Evolutionary conservation across 2,329 filamentous ascomycete species (phyloP), one percentile per base, ranked within the genome.

Genomic region (Spiromastix sp.): DNA sequence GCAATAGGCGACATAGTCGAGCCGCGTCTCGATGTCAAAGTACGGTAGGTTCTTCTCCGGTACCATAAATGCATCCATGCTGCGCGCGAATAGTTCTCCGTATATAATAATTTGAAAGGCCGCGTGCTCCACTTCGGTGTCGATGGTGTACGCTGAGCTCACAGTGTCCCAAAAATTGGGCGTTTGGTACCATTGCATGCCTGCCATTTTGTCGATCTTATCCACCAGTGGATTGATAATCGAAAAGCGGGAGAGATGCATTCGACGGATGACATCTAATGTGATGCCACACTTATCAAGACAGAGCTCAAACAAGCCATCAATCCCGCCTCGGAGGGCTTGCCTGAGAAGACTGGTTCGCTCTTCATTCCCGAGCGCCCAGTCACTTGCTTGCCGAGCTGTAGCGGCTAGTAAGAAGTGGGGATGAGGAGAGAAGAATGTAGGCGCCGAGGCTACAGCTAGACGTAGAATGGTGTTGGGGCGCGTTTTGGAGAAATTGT

Each of bases 341-440:
- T 28, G 13, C 7, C 40, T 44, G 8, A 60, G 46, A 1, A 18
- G n/a, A 2, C 30, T 8, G 15, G 48, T 52, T 25, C 53, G 52
- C 0, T 33, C 32, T 2, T 41, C 19, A 29, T 43, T 43, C 9
- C 39, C 17, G 2, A 57, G 42, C 2, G 57, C 56, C 58, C 58
- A 62, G 30, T 50, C 28, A 5, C 52, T 48, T 4, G 54, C 41
- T 34, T 60, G 47, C 4, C 46, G 42, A 2, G 54, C 56, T 10
- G 50, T 51, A 3, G 56, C 55, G 16, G 48, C 44, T 25, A 59
- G 42, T 6, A 61, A 52, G 33, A 57, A 58, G 26, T 55, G 44
- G 1, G 58, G 58, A 35, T 55, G 51, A 18, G 57, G 57, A 5
- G 51, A 53, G 45, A 59, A 61, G 47, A 60, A 60, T 21, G 47